phyloP scores from a whole-genome alignment of 1,284 basidiomycete genomes.

The Microbotryum silenes-acaulis region DNA sequence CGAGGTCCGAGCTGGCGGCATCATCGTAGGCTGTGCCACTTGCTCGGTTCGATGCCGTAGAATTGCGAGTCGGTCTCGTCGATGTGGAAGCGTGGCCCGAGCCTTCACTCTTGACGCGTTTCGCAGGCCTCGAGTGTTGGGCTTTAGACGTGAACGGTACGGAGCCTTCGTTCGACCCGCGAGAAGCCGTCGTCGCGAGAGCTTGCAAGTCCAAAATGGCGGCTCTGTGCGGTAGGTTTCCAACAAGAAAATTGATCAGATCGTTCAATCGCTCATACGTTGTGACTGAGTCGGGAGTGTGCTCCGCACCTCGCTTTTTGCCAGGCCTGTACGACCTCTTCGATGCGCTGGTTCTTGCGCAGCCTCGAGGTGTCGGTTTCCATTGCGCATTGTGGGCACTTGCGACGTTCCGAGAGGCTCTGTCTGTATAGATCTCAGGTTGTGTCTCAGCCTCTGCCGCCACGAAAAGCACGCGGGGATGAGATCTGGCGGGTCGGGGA shows the following conservation, averaged over 20 bases:
- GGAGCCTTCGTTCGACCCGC: too few relatives aligned
- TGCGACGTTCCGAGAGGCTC: conserved; percentile 49
- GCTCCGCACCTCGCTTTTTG: conserved; percentile 51
- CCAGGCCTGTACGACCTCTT: conserved; percentile 57
- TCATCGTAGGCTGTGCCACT: not conserved
- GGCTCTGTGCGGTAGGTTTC: not conserved
- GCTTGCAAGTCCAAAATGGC: conserved; percentile 10
- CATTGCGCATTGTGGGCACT: conserved; percentile 60
- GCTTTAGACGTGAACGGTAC: too few relatives aligned
- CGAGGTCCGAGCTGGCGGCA: conserved; percentile 14
- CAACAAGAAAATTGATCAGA: too few relatives aligned
- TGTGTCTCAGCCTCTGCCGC: conserved; percentile 2
- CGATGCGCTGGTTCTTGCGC: conserved; percentile 53
- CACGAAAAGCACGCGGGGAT: too few relatives aligned
- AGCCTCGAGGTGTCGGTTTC: conserved; percentile 53
- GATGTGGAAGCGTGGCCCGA: too few relatives aligned
- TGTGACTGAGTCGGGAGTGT: too few relatives aligned
- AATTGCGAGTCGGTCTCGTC: too few relatives aligned
- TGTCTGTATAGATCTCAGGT: conserved; percentile 24
- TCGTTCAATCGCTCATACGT: too few relatives aligned
- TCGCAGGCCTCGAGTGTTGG: too few relatives aligned
- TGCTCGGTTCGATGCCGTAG: too few relatives aligned
- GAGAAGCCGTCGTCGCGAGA: not conserved
- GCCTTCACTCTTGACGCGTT: too few relatives aligned
- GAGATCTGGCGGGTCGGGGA: too few relatives aligned